Conservation (phyloP, 2,329 filamentous ascomycete genomes). For the Aspergillus niger region DNA sequence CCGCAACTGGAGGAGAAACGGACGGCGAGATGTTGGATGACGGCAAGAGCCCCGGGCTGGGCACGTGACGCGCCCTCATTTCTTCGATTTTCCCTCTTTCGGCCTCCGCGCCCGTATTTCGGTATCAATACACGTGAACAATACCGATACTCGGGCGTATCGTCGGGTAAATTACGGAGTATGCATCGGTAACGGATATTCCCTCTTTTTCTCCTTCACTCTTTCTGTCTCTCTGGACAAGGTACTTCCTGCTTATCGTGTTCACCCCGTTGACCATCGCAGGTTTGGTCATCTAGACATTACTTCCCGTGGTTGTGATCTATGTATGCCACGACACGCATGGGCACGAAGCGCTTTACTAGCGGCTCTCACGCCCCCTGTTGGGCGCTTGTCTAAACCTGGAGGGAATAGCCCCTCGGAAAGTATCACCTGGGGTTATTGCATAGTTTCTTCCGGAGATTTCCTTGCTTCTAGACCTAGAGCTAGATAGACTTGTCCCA, state of each 20-base stretch:
- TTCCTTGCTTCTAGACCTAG: background rate
- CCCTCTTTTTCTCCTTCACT: background rate
- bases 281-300: background rate
- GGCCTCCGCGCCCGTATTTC: constrained; percentile 7
- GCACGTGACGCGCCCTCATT: constrained; percentile 31
- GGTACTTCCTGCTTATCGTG: too few relatives aligned
- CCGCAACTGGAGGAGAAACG: constrained; percentile 26
- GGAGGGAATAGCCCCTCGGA: background rate
- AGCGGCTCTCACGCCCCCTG: background rate
- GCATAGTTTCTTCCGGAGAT: background rate
- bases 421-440: background rate
- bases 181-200: background rate
- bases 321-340: background rate
- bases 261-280: background rate
- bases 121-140: background rate
- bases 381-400: background rate
- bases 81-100: constrained; percentile 14
- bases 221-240: too few relatives aligned
- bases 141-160: background rate
- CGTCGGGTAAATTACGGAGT: background rate
- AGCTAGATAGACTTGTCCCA: background rate
- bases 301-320: background rate
- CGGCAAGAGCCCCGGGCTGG: constrained; percentile 29
- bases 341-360: background rate
- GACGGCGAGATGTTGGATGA: constrained; percentile 30